These are phyloP conservation scores for Coemansia aciculifera DNA, from an alignment of 192 early-diverging fungal genomes.

Conservation along the genomic window DNA sequence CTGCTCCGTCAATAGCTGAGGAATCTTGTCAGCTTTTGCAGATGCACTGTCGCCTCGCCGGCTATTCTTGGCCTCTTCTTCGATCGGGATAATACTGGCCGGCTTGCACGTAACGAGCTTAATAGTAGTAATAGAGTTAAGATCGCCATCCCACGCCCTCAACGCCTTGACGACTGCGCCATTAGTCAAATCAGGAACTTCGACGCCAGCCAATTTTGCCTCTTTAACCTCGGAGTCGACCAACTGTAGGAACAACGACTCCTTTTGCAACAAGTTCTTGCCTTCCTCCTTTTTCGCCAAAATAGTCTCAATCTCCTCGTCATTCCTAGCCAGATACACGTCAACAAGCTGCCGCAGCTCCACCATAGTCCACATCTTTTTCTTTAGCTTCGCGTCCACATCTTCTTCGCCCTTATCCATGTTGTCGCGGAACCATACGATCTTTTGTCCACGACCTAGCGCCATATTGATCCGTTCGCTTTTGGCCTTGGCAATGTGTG, in stretches of 20 bases:
- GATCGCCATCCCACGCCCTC: slow-evolving; percentile 49
- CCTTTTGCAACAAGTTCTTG: slow-evolving; percentile 38
- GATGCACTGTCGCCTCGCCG: not conserved
- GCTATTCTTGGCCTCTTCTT: slow-evolving; percentile 2
- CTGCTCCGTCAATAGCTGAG: slow-evolving; percentile 12
- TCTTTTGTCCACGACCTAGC: slow-evolving; percentile 55
- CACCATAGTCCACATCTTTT: slow-evolving; percentile 35
- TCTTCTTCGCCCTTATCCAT: slow-evolving; percentile 51
- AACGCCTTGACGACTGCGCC: slow-evolving; percentile 33
- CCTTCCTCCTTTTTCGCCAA: slow-evolving; percentile 39
- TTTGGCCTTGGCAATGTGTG: slow-evolving; percentile 52
- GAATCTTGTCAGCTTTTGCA: slow-evolving; percentile 5
- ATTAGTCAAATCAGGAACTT: slow-evolving; percentile 45
- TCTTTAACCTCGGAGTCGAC: slow-evolving; percentile 30
- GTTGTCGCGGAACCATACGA: slow-evolving; percentile 68
- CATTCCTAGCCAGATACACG: slow-evolving; percentile 61
- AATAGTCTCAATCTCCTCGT: slow-evolving; percentile 60
- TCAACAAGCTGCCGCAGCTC: slow-evolving; percentile 24
- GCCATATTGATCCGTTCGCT: slow-evolving; percentile 36
- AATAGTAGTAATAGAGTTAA: slow-evolving; percentile 50
- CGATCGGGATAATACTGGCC: slow-evolving; percentile 6
- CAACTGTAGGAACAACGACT: slow-evolving; percentile 38
- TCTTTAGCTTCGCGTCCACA: slow-evolving; percentile 52
- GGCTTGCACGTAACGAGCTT: slow-evolving; percentile 43
- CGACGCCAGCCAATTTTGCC: slow-evolving; percentile 33